Evolutionary conservation across 2,329 filamentous ascomycete genomes (phyloP).

Genomic region (Penicillium sp.): DNA sequence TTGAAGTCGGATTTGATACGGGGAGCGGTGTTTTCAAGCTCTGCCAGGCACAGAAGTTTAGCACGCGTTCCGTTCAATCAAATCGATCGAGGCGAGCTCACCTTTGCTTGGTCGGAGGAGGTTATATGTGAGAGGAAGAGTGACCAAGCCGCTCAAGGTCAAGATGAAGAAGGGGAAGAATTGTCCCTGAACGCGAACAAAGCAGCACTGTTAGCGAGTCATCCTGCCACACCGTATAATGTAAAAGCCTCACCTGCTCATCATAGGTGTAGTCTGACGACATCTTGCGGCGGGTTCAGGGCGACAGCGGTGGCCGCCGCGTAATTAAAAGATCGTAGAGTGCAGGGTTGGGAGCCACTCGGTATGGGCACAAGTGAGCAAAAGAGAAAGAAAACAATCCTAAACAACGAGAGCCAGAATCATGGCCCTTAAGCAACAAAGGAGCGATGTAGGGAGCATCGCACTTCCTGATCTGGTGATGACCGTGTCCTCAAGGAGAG

Average conservation of each 20-base stretch:
- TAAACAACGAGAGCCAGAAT: constrained; percentile 8
- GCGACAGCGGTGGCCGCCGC: constrained; percentile 35
- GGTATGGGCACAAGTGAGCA: constrained; percentile 4
- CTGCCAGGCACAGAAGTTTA: constrained; percentile 28
- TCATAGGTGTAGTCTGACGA: constrained; percentile 99
- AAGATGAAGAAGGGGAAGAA: constrained; percentile 99
- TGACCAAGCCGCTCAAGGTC: constrained; percentile 82
- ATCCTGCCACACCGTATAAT: background rate
- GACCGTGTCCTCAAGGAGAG: constrained; percentile 39
- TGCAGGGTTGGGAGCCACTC: constrained; percentile 20
- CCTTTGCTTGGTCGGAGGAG: constrained; percentile 75
- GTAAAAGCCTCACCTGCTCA: constrained; percentile 63
- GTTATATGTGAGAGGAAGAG: constrained; percentile 84
- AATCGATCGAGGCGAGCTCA: constrained; percentile 30
- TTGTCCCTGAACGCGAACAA: constrained; percentile 63
- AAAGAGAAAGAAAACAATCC: background rate
- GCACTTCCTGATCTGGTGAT: constrained; percentile 35
- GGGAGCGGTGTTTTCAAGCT: constrained; percentile 76
- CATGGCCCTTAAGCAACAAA: constrained; percentile 21
- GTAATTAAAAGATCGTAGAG: constrained; percentile 26
- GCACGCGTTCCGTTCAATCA: background rate
- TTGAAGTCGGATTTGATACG: constrained; percentile 79
- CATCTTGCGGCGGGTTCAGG: constrained; percentile 42
- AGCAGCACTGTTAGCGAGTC: background rate
- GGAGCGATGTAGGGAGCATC: constrained; percentile 23